These are phyloP conservation scores for Acer yangbiense DNA, from an alignment of 345 rosid species.

Conservation along the genomic window DNA sequence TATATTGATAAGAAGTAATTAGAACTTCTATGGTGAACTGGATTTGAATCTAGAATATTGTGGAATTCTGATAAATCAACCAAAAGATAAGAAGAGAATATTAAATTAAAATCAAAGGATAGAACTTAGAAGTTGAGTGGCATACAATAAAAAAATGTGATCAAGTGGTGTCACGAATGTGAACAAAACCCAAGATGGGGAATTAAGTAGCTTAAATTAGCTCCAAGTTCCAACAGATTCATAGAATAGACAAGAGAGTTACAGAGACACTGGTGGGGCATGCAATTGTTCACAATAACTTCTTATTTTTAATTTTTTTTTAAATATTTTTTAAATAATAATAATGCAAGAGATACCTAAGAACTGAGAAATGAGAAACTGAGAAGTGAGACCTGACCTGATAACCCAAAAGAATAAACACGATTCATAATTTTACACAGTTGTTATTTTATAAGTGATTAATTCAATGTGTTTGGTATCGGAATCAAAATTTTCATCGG, in stretches of 20 bases:
- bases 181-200: background rate
- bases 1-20: too few species aligned
- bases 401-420: too few species aligned
- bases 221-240: conserved; percentile 39
- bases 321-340: background rate
- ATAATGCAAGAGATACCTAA: background rate
- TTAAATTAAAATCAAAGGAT: background rate
- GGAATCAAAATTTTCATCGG: too few species aligned
- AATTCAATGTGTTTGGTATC: too few species aligned
- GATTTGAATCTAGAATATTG: too few species aligned
- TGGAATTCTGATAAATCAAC: too few species aligned
- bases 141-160: background rate
- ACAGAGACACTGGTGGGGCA: background rate
- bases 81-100: too few species aligned
- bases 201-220: conserved; percentile 1
- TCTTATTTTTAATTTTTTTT: background rate
- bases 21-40: too few species aligned
- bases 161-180: background rate
- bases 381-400: background rate
- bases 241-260: background rate
- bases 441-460: too few species aligned
- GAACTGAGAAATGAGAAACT: background rate
- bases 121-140: background rate
- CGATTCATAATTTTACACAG: too few species aligned
- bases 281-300: background rate